Conservation (phyloP, 768 basidiomycete genomes). For the Postia placenta region DNA sequence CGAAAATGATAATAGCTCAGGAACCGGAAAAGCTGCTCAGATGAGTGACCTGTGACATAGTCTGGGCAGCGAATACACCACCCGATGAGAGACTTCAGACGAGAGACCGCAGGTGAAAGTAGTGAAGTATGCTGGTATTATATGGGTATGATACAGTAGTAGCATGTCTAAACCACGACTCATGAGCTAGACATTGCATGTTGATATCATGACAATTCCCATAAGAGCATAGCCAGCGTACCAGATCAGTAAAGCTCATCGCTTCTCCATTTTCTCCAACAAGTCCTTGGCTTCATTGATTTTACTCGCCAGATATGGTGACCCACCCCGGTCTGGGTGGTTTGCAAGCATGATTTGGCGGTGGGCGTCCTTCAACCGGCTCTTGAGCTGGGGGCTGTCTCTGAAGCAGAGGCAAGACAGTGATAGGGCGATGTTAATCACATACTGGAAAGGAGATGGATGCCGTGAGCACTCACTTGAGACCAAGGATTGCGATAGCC, state of each 20-base stretch:
- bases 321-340: conserved; percentile 96
- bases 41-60: not conserved
- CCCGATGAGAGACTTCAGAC: no score
- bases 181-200: no score
- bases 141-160: conserved; percentile 15
- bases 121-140: conserved; percentile 13
- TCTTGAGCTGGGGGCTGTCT: conserved; percentile 74
- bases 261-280: conserved; percentile 65
- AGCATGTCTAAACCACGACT: conserved; percentile 13
- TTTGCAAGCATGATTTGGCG: conserved; percentile 97
- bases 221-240: not conserved
- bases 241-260: no score
- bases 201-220: not conserved
- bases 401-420: conserved; percentile 33
- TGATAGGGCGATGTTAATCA: not conserved
- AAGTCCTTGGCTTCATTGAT: conserved; percentile 98
- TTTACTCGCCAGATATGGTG: conserved; percentile 97
- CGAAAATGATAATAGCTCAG: not conserved
- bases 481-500: conserved; percentile 84
- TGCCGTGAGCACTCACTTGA: conserved; percentile 62
- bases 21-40: not conserved
- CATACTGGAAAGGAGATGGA: not conserved
- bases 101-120: no score
- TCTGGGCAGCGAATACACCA: not conserved
- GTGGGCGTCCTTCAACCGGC: conserved; percentile 88